Base-by-base conservation (phyloP, 2,329 filamentous ascomycete genomes). In the Ceratocystis papillata region DNA sequence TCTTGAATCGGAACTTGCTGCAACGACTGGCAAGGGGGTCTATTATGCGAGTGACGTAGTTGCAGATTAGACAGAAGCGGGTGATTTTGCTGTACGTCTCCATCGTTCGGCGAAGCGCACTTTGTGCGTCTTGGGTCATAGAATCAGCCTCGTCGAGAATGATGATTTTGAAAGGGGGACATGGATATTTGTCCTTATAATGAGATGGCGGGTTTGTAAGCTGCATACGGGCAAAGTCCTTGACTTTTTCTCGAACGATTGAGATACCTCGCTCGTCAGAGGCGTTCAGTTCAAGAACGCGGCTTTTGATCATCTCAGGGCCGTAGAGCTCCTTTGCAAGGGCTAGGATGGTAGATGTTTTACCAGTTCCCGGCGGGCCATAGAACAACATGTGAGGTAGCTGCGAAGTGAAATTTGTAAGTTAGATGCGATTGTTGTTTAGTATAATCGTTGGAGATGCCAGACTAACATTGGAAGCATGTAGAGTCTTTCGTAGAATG, bases 321-420 rank as follows among this genome's bases (percentile, higher is more conserved):
- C 94, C 95, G 77, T 96, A 99, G 68, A 99, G 88, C 74, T 97
- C 92, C 77, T 96, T 96, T 65, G 94, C 92, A 37, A 99, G 87
- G 1, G 95, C 95, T 69, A 99, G 88, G 71, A 99, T 91, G 0
- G 95, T 99, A 1, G 90, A 96, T 0, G 94, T 99, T 79, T 99
- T 99, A 71, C 94, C 94, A 0, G 94, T 99, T 53, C 94, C 94
- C 0, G 94, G 95, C 0, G 95, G 94, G 3, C 94, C 94, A 74
- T 99, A 99, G 81, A 97, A 97, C 72, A 99, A 89, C 90, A 99
- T 96, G 77, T 99, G 95, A 2, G 94, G 94, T 48, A 99, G 87
- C 85, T 89, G 69, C 73, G 64, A n/a, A 22, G 12, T 6, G 33
- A n/a, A 28, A 22, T 6, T 22, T 12, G 41, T 70, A 65, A 68